These are phyloP conservation scores for Acanthamoeba castellanii DNA, from an alignment of 208 protist species.

Conservation along the genomic window DNA sequence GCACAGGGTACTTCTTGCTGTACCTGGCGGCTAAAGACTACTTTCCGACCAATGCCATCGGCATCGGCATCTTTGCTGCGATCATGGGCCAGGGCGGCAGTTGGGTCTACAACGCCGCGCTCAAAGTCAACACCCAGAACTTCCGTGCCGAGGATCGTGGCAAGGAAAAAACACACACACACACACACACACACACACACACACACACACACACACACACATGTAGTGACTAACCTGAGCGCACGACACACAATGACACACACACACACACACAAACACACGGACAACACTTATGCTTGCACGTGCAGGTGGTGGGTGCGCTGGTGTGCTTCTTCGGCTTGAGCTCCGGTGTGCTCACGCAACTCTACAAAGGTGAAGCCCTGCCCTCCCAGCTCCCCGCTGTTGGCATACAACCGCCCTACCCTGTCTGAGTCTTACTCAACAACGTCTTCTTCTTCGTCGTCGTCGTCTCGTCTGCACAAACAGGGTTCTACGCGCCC, in stretches of 20 bases:
- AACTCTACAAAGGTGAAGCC: conserved; percentile 45
- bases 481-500: conserved; percentile 23
- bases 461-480: too few species aligned
- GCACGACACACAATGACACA: too few species aligned
- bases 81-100: conserved; percentile 57
- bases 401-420: not conserved
- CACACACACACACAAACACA: too few species aligned
- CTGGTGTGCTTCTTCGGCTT: conserved; percentile 55
- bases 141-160: conserved; percentile 49
- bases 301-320: conserved; percentile 7
- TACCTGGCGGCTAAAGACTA: conserved; percentile 29
- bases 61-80: conserved; percentile 27
- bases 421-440: not conserved
- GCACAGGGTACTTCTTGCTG: not conserved
- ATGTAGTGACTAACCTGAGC: too few species aligned
- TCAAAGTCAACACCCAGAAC: conserved; percentile 55
- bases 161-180: not conserved
- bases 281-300: not conserved
- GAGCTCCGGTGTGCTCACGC: conserved; percentile 29
- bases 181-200: too few species aligned
- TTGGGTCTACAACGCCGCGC: conserved; percentile 16
- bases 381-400: not conserved
- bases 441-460: too few species aligned
- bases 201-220: too few species aligned
- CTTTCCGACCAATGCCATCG: not conserved